Conservation (phyloP, 2,329 filamentous ascomycete species). For the Arthrobotrys conoides region DNA sequence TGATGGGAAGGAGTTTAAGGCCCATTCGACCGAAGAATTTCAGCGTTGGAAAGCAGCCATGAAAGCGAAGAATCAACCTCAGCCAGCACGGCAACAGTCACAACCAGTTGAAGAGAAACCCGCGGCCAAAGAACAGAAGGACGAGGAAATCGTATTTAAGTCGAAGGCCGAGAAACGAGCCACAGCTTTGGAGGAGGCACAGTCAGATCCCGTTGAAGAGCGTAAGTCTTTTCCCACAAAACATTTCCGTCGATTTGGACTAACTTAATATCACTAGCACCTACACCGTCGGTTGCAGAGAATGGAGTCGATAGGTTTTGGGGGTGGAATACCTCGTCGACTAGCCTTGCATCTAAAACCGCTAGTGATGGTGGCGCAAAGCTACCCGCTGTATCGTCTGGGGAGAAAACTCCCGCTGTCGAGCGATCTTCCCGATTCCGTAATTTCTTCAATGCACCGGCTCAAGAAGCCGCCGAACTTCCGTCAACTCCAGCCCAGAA, state of each 20-base stretch:
- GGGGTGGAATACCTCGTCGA: slow-evolving; percentile 68
- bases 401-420: slow-evolving; percentile 63
- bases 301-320: slow-evolving; percentile 69
- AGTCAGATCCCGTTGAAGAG: slow-evolving; percentile 46
- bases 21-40: slow-evolving; percentile 72
- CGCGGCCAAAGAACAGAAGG: slow-evolving; percentile 33
- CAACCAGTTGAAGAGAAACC: slow-evolving; percentile 53
- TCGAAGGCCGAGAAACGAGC: slow-evolving; percentile 57
- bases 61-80: slow-evolving; percentile 67
- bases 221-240: slow-evolving; percentile 35
- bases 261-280: slow-evolving; percentile 42
- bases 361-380: slow-evolving; percentile 64
- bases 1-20: slow-evolving; percentile 67
- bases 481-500: slow-evolving; percentile 32
- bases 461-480: slow-evolving; percentile 33
- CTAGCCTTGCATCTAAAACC: slow-evolving; percentile 61
- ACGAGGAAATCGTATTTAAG: slow-evolving; percentile 59
- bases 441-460: slow-evolving; percentile 66
- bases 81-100: slow-evolving; percentile 44
- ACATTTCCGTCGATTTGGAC: not conserved
- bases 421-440: slow-evolving; percentile 70
- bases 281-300: slow-evolving; percentile 67
- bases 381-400: slow-evolving; percentile 63
- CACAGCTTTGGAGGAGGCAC: slow-evolving; percentile 52
- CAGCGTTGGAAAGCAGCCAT: slow-evolving; percentile 73